Conservation (phyloP, 768 basidiomycete genomes). For the Mycena galopus region DNA sequence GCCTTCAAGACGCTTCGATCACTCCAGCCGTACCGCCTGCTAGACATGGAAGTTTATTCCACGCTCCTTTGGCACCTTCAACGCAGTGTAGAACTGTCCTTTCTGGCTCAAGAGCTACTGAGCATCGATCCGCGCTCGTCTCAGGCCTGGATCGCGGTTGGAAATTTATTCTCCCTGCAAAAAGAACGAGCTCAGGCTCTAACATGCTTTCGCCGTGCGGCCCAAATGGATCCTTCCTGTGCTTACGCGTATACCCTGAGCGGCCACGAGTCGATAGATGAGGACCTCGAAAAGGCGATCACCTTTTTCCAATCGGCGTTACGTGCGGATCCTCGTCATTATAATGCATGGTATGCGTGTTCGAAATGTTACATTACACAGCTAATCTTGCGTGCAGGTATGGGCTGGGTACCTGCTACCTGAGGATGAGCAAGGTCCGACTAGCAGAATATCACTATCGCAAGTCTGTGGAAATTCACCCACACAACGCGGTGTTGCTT, state of each 20-base stretch:
- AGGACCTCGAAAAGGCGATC: constrained; percentile 93
- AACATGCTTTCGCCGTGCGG: constrained; percentile 93
- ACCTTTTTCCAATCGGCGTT: constrained; percentile 93
- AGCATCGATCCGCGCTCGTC: constrained; percentile 85
- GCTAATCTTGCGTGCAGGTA: constrained; percentile 77
- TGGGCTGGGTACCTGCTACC: constrained; percentile 97
- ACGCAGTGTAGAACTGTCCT: constrained; percentile 86
- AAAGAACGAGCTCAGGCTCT: constrained; percentile 95
- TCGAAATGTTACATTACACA: constrained; percentile 34
- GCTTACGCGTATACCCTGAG: constrained; percentile 97
- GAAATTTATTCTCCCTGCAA: constrained; percentile 95
- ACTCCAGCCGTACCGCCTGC: constrained; percentile 91
- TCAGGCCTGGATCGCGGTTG: constrained; percentile 96
- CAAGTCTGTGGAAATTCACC: constrained; percentile 92
- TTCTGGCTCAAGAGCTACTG: constrained; percentile 92
- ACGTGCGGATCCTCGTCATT: constrained; percentile 92
- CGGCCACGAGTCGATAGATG: constrained; percentile 97
- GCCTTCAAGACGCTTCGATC: constrained; percentile 85
- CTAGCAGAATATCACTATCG: constrained; percentile 98
- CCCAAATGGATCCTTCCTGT: constrained; percentile 88
- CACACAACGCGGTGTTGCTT: constrained; percentile 93
- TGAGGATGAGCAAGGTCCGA: constrained; percentile 92
- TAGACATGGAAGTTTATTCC: constrained; percentile 97
- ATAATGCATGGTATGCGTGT: constrained; percentile 93
- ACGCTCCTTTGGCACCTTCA: constrained; percentile 97